These are phyloP conservation scores for Mycena sanguinolenta DNA, from an alignment of 768 basidiomycete genomes.

Conservation along the genomic window DNA sequence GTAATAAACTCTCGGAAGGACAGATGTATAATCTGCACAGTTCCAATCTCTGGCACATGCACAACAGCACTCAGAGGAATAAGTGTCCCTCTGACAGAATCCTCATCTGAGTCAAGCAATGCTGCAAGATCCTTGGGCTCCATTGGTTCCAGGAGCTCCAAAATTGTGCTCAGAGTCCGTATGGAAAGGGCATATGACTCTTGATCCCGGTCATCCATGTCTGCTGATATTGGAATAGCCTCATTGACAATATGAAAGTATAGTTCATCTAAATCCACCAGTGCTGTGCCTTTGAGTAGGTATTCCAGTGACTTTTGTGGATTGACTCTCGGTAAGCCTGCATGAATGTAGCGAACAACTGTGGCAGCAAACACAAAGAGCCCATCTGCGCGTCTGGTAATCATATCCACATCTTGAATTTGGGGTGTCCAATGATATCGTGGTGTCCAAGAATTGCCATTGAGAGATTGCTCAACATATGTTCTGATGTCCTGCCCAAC, in stretches of 20 bases:
- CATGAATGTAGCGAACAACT: constrained; percentile 6
- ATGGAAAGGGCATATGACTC: background rate
- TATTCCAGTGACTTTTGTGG: background rate
- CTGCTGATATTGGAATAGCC: background rate
- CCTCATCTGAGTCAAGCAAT: background rate
- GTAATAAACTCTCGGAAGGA: constrained; percentile 17
- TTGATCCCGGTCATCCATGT: background rate
- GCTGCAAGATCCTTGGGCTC: background rate
- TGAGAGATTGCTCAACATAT: constrained; percentile 11
- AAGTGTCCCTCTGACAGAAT: background rate
- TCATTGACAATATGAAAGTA: constrained; percentile 13
- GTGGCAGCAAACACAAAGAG: constrained; percentile 21
- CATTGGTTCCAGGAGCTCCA: constrained; percentile 1
- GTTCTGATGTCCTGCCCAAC: background rate
- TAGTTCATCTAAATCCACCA: background rate
- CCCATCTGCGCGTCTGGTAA: background rate
- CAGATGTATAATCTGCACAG: constrained; percentile 6
- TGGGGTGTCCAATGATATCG: constrained; percentile 1
- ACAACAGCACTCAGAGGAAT: constrained; percentile 7
- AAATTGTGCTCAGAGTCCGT: constrained; percentile 5
- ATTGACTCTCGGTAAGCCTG: background rate
- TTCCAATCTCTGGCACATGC: constrained; percentile 1
- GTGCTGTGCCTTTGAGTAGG: background rate
- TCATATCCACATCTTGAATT: background rate
- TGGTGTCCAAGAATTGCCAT: constrained; percentile 4